A percentile compares a stretch with the other conserved stretches of the same genome.
Conservation (phyloP, 1,284 basidiomycete species). For the Leccinum pallidistipes region DNA sequence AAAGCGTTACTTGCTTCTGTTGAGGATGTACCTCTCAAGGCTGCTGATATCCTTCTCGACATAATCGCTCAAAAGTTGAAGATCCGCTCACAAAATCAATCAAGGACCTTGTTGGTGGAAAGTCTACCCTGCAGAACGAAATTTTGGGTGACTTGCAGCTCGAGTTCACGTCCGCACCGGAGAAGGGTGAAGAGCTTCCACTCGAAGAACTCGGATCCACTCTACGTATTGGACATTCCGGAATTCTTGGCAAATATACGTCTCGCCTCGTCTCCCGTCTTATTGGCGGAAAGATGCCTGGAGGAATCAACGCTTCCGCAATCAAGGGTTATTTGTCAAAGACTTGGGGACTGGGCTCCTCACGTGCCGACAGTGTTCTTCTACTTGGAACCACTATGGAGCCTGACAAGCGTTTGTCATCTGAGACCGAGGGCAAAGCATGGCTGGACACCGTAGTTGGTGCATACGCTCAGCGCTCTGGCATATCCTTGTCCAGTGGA, state of each 20-base stretch:
- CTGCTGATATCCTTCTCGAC: conserved; percentile 84
- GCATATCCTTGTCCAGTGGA: conserved; percentile 80
- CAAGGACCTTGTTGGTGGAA: conserved; percentile 98
- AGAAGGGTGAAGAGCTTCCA: conserved; percentile 97
- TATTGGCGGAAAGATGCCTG: conserved; percentile 96
- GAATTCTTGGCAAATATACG: conserved; percentile 94
- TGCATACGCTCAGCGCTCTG: conserved; percentile 83
- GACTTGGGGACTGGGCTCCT: conserved; percentile 90
- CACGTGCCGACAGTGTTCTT: conserved; percentile 89
- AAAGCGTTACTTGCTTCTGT: conserved; percentile 65
- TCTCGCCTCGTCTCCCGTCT: conserved; percentile 89
- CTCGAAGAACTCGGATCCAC: conserved; percentile 93
- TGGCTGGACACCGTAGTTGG: conserved; percentile 91
- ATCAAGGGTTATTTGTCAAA: conserved; percentile 90
- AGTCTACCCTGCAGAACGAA: conserved; percentile 97
- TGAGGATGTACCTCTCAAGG: conserved; percentile 91
- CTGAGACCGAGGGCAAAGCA: conserved; percentile 89
- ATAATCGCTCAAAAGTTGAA: conserved; percentile 98
- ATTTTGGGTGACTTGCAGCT: conserved; percentile 92
- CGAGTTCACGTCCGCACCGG: conserved; percentile 89
- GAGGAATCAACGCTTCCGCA: conserved; percentile 96
- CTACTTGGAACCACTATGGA: conserved; percentile 91
- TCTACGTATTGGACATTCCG: conserved; percentile 79
- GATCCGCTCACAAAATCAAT: conserved; percentile 94
- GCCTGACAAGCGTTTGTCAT: conserved; percentile 90